Evolutionary conservation across 164 flowering plant genomes (phyloP), one percentile per base, ranked within the genome.

Genomic region (Houttuynia cordata): DNA sequence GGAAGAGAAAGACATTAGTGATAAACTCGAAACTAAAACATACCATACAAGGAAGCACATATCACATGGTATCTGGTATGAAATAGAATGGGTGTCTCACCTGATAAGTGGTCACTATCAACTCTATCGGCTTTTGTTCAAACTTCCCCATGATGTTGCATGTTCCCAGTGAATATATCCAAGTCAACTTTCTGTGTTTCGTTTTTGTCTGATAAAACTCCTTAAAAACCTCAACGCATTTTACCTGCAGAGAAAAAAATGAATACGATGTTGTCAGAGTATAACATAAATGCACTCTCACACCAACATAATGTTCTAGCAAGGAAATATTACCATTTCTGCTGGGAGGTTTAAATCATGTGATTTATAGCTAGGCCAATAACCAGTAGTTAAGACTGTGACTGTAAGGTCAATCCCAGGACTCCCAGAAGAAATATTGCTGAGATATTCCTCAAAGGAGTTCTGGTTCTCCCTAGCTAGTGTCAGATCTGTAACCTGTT

Each of bases 401-500:
- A 87, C 97, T n/a, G 96, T 79, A 81, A 91, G 78, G 68, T 91
- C 97, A 65, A 91, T 87, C 58, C 96, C 96, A n/a, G 91, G 97
- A 72, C 74, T 74, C 65, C 79, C 84, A 67, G 73, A 62, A 21
- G 78, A 55, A 64, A 78, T 83, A 55, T 67, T 75, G 49, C 57
- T 68, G 14, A 88, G 78, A 64, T 84, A 88, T 60, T 83, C 91
- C 72, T 91, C 91, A 74, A 88, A 91, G 63, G 67, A 75, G 41
- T 81, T 55, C 60, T 91, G 96, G 56, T 91, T 83, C 70, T 88
- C 96, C 72, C 83, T 83, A n/a, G 96, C 93, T 62, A 91, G 71
- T 55, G 96, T 83, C 71, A 91, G 74, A 72, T 91, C 97, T 15
- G 89, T 91, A 52, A 91, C 88, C 97, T 91, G 68, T 37, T n/a